Percentiles rank a stretch among this genome's conserved stretches.
Conservation (phyloP, 2,329 filamentous ascomycete species). For the Orbilia ellipsospora region DNA sequence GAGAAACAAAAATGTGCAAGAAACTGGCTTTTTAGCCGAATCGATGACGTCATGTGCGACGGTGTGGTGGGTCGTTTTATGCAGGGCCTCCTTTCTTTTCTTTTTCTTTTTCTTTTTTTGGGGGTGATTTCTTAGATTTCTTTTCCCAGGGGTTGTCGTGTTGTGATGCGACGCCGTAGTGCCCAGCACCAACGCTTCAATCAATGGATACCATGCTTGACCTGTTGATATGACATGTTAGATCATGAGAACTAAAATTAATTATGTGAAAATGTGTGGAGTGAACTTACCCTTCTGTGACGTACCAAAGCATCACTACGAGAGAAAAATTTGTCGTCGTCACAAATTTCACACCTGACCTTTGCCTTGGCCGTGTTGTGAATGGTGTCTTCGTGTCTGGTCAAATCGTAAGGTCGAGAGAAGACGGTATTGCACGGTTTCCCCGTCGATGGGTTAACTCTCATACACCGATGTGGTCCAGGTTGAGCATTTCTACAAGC, state of each 20-base stretch:
- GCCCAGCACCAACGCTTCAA: not conserved
- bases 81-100: conserved; percentile 31
- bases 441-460: conserved; percentile 92
- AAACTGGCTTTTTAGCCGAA: conserved; percentile 33
- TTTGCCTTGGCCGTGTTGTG: conserved; percentile 96
- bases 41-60: conserved; percentile 46
- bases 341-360: conserved; percentile 90
- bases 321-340: conserved; percentile 96
- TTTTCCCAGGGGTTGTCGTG: conserved; percentile 8
- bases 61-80: conserved; percentile 30
- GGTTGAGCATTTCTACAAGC: conserved; percentile 83
- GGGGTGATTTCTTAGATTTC: conserved; percentile 3
- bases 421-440: conserved; percentile 96
- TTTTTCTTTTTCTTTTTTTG: conserved; percentile 3
- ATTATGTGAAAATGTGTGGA: conserved; percentile 13
- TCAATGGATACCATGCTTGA: conserved; percentile 59
- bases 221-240: conserved; percentile 56
- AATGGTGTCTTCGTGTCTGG: conserved; percentile 95
- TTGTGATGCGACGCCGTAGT: conserved; percentile 7
- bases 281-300: conserved; percentile 71
- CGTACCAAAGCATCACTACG: conserved; percentile 92
- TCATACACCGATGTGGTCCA: conserved; percentile 90
- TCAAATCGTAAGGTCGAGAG: conserved; percentile 94
- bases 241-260: conserved; percentile 32
- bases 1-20: conserved; percentile 20